Evolutionary conservation across 768 basidiomycete species (phyloP).

Genomic region (Crassisporium funariophilum): DNA sequence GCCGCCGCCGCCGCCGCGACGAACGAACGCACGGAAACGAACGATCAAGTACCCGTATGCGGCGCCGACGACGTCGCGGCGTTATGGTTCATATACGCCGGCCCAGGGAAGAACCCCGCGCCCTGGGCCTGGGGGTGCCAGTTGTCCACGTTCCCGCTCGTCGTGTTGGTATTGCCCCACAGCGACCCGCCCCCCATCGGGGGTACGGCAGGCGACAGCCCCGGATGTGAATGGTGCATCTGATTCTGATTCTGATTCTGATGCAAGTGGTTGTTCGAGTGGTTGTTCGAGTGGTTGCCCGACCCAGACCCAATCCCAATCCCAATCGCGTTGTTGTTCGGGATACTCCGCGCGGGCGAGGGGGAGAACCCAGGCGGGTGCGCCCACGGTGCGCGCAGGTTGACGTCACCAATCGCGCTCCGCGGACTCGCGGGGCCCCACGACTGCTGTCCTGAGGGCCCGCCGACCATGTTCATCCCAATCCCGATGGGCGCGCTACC

Average conservation of each 20-base stretch:
- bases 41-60: constrained; percentile 31
- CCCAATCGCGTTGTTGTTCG: constrained; percentile 2
- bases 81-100: constrained; percentile 45
- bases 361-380: constrained; percentile 37
- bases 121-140: constrained; percentile 48
- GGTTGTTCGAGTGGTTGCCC: constrained; percentile 15
- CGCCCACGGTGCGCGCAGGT: constrained; percentile 49
- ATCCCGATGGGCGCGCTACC: constrained; percentile 20
- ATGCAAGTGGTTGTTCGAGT: too few species aligned
- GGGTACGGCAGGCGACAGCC: constrained; percentile 10
- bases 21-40: constrained; percentile 3
- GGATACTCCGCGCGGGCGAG: constrained; percentile 19
- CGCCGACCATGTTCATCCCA: constrained; percentile 16
- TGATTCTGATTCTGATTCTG: constrained; percentile 8
- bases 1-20: too few species aligned
- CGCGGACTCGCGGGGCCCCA: constrained; percentile 56
- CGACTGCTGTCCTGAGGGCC: constrained; percentile 36
- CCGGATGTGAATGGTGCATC: constrained; percentile 11
- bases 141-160: constrained; percentile 33
- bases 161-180: constrained; percentile 42
- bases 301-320: too few species aligned
- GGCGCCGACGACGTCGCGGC: constrained; percentile 54
- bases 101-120: constrained; percentile 46
- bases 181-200: constrained; percentile 30
- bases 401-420: constrained; percentile 40